These are phyloP conservation scores for Paramecium sonneborni DNA, from an alignment of 73 alveolate genomes.

Conservation along the genomic window DNA sequence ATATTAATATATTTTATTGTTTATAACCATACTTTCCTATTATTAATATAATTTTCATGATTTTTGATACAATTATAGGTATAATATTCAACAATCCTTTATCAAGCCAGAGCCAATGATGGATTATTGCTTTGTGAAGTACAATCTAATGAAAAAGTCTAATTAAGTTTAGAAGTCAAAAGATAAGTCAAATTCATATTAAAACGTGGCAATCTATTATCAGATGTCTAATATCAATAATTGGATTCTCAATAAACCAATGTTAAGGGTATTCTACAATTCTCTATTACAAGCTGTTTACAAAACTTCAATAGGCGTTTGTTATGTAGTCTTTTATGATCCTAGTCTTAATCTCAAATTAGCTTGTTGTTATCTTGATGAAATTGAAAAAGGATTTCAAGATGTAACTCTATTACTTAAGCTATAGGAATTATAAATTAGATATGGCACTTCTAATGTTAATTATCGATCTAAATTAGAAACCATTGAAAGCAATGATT, in stretches of 20 bases:
- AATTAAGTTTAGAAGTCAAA: neutral
- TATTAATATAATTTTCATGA: constrained; percentile 4
- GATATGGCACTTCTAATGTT: constrained; percentile 35
- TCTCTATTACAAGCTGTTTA: neutral
- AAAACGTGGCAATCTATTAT: neutral
- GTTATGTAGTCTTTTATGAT: constrained; percentile 27
- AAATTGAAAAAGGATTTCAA: constrained; percentile 13
- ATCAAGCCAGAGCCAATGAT: constrained; percentile 13
- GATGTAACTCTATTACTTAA: neutral
- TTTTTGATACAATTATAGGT: constrained; percentile 46
- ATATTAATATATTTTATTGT: neutral
- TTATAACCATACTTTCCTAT: neutral
- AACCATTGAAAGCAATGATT: constrained; percentile 27
- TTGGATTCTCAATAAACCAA: neutral
- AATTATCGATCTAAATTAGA: constrained; percentile 45
- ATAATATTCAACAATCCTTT: neutral
- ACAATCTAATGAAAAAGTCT: neutral
- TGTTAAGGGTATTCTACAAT: neutral
- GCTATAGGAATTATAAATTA: neutral
- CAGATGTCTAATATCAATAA: neutral
- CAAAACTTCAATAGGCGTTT: neutral
- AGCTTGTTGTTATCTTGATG: constrained; percentile 46
- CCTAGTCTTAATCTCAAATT: neutral
- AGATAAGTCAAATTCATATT: constrained; percentile 3
- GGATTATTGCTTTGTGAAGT: constrained; percentile 4